Conservation (phyloP, 208 protist genomes). For the Trypanosomatidae sp. region DNA sequence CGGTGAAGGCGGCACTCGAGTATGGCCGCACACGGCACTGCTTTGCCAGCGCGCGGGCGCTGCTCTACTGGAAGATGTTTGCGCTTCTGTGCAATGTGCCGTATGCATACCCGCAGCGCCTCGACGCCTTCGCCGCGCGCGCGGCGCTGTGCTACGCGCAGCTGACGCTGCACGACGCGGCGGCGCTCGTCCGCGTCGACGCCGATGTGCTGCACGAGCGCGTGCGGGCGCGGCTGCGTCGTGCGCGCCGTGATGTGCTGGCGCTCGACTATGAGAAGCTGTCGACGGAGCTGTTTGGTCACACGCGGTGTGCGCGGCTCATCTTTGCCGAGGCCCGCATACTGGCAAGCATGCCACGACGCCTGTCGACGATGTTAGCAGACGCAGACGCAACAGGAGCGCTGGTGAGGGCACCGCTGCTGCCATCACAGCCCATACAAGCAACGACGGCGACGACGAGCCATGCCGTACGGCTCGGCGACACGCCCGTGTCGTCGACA, state of each 20-base stretch:
- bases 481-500: no score
- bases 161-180: slow-evolving; percentile 8
- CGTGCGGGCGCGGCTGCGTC: slow-evolving; percentile 6
- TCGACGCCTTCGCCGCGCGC: slow-evolving; percentile 6
- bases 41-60: no score
- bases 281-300: slow-evolving; percentile 35
- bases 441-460: no score
- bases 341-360: slow-evolving; percentile 1
- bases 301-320: slow-evolving; percentile 10
- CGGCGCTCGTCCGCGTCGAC: slow-evolving; percentile 1
- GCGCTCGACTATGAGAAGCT: slow-evolving; percentile 17
- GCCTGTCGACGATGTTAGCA: background rate
- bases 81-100: slow-evolving; percentile 6
- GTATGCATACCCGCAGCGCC: background rate
- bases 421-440: no score
- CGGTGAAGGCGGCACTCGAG: background rate
- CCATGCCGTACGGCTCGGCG: no score
- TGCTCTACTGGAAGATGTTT: slow-evolving; percentile 13
- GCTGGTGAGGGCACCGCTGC: no score
- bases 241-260: background rate
- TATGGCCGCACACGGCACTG: background rate
- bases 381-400: no score
- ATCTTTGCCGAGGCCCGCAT: slow-evolving; percentile 21
- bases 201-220: slow-evolving; percentile 4
- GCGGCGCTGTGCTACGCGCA: slow-evolving; percentile 12